Evolutionary conservation across 768 basidiomycete species (phyloP).

Genomic region (Heimioporus sp.): DNA sequence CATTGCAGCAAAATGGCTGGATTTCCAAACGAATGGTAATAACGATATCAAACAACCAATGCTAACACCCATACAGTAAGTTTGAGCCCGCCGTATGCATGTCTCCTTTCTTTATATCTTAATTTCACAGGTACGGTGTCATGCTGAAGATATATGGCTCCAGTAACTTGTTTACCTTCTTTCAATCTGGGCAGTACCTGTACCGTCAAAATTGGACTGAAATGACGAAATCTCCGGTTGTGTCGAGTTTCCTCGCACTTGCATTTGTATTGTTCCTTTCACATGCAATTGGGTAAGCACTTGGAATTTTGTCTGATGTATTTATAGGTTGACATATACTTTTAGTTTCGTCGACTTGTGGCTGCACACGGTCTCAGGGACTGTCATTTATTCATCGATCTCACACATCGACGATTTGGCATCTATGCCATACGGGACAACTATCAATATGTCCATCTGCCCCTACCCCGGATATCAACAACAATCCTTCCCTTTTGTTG

Average conservation of each 20-base stretch:
- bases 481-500: neutral
- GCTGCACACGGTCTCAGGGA: constrained; percentile 1
- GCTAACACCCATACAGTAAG: neutral
- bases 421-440: neutral
- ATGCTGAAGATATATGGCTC: constrained; percentile 5
- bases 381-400: neutral
- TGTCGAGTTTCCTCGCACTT: neutral
- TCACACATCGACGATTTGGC: neutral
- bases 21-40: neutral
- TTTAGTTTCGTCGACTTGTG: constrained; percentile 1
- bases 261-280: neutral
- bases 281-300: neutral
- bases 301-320: neutral
- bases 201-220: neutral
- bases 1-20: neutral
- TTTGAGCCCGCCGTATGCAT: neutral
- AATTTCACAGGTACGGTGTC: neutral
- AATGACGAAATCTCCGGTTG: neutral
- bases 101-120: neutral
- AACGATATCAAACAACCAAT: neutral
- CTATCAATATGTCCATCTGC: neutral
- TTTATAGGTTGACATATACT: neutral
- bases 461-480: constrained; percentile 1
- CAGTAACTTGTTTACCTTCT: neutral
- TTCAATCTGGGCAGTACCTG: neutral